Percentiles rank a stretch among this genome's conserved stretches.
Conservation (phyloP, 1,284 basidiomycete species). For the Microbotryum scabiosae region DNA sequence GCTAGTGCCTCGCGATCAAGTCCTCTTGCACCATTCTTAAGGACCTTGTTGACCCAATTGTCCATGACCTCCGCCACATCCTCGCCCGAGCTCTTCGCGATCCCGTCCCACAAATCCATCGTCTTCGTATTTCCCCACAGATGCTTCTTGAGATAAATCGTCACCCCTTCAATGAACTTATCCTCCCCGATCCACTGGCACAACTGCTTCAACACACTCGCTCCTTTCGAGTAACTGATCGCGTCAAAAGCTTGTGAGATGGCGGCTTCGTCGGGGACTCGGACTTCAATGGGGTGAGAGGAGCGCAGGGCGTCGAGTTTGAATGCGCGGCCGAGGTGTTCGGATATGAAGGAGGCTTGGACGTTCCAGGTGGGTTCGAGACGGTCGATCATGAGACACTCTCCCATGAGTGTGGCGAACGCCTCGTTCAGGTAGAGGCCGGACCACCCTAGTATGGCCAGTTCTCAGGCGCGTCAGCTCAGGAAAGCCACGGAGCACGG, state of each 20-base stretch:
- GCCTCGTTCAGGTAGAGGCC: conserved; percentile 49
- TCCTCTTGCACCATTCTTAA: too few relatives aligned
- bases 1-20: too few relatives aligned
- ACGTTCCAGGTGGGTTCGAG: conserved; percentile 50
- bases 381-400: conserved; percentile 76
- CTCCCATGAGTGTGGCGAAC: conserved; percentile 68
- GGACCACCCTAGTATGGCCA: conserved; percentile 62
- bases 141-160: conserved; percentile 80
- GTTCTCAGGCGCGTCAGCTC: conserved; percentile 50
- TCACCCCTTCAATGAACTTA: conserved; percentile 49
- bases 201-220: conserved; percentile 89
- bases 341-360: conserved; percentile 48
- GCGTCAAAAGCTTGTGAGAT: background rate
- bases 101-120: conserved; percentile 81
- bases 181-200: conserved; percentile 83
- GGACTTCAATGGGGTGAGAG: conserved; percentile 78
- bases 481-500: too few relatives aligned
- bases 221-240: conserved; percentile 71
- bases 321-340: conserved; percentile 54
- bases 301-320: conserved; percentile 79
- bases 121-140: conserved; percentile 78
- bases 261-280: too few relatives aligned
- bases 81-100: conserved; percentile 64
- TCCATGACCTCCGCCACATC: conserved; percentile 79
- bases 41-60: conserved; percentile 63